These are phyloP conservation scores for Hypomontagnella monticulosa DNA, from an alignment of 495 filamentous ascomycete species.

Conservation along the genomic window DNA sequence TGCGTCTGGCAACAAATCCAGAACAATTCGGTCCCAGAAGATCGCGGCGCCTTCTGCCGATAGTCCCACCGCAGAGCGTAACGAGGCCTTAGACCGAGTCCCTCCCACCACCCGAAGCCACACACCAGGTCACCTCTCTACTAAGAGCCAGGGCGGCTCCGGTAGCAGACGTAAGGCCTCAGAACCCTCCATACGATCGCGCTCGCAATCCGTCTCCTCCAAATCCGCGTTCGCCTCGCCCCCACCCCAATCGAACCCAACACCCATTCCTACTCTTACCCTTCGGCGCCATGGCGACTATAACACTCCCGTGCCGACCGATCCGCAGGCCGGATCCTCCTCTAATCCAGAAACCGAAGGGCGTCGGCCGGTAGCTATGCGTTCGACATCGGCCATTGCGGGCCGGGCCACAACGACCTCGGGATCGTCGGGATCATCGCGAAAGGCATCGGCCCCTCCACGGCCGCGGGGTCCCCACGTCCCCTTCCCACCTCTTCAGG, in stretches of 20 bases:
- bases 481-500: slow-evolving; percentile 64
- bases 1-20: slow-evolving; percentile 38
- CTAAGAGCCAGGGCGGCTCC: slow-evolving; percentile 51
- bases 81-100: slow-evolving; percentile 38
- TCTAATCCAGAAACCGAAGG: slow-evolving; percentile 44
- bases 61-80: slow-evolving; percentile 42
- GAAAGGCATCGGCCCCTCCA: slow-evolving; percentile 41
- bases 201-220: slow-evolving; percentile 57
- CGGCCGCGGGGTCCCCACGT: slow-evolving; percentile 51
- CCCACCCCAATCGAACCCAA: slow-evolving; percentile 32
- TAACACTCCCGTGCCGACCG: slow-evolving; percentile 26
- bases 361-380: slow-evolving; percentile 51
- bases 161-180: slow-evolving; percentile 57
- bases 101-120: slow-evolving; percentile 57
- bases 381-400: slow-evolving; percentile 64
- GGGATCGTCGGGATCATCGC: slow-evolving; percentile 38
- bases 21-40: slow-evolving; percentile 44
- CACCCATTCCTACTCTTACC: slow-evolving; percentile 41
- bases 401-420: slow-evolving; percentile 46
- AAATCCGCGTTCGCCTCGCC: slow-evolving; percentile 46
- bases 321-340: slow-evolving; percentile 57
- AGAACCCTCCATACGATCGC: slow-evolving; percentile 59
- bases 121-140: slow-evolving; percentile 63
- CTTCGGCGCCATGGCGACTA: slow-evolving; percentile 37
- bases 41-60: slow-evolving; percentile 30